Base-by-base conservation (phyloP, 116 monocot genomes). In the Posidonia oceanica region DNA sequence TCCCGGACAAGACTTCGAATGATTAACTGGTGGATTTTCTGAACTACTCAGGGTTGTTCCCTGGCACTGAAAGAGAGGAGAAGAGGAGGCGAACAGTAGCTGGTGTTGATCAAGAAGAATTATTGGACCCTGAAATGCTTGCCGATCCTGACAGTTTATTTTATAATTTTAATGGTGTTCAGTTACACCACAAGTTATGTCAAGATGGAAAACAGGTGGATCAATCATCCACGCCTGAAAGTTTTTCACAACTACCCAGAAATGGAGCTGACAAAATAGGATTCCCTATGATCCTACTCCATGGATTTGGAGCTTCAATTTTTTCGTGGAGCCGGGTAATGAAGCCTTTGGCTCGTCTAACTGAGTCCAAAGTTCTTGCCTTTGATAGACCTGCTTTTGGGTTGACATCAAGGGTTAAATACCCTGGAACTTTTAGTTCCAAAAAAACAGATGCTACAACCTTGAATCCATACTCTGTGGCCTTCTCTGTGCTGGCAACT, bases 331-430 rank as follows among this genome's bases (percentile, higher is more conserved):
- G 56, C 61, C 73, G 72, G 29, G 84, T 91, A 1, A 85, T 91
- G 91, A 77, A 81, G 76, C 78, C 85, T 14, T 80, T 96, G n/a
- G 84, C 95, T 38, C 66, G 75, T 16, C 16, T 86, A 10, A 74
- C 58, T 13, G 81, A 86, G 40, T 83, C 86, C 39, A 85, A 86
- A 53, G 95, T 91, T 59, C 85, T 96, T 36, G 95, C 91, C 0
- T 96, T 96, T 67, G 95, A 96, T 20, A 86, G 96, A n/a, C 96
- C 91, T 8, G 96, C 87, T 17, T 96, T 96, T 69, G 96, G 96
- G 8, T 65, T 96, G 72, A 89, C 96, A 12, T 79, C 91, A 59
- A 86, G 96, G 69, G 42, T 40, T 20, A 74, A 67, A 16, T 40
- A 39, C 71, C 63, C 70, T 40, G 64, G 36, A 16, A 60, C 51